Evolutionary conservation across 225 moss, liverwort and hornwort genomes (phyloP).

Genomic region (Thuidium tamariscinum): DNA sequence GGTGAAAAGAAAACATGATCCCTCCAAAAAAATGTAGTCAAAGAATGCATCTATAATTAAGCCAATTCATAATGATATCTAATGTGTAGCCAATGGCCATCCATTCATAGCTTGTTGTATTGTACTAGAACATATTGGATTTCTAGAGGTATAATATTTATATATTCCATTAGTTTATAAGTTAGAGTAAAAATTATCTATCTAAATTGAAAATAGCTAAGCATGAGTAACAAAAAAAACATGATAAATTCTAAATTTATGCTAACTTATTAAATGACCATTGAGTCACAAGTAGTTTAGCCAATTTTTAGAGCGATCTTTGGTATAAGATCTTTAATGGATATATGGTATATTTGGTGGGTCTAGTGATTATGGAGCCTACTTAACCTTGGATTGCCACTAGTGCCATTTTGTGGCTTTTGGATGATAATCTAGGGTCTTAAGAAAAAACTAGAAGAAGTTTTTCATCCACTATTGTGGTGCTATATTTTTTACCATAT

Average conservation of each 20-base stretch:
- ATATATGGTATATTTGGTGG: too few relatives aligned
- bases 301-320: not conserved
- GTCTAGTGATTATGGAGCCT: too few relatives aligned
- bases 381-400: too few relatives aligned
- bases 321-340: too few relatives aligned
- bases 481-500: too few relatives aligned
- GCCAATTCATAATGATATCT: not conserved
- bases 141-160: not conserved
- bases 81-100: too few relatives aligned
- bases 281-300: rapidly evolving
- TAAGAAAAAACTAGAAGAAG: too few relatives aligned
- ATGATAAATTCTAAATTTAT: not conserved
- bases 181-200: not conserved
- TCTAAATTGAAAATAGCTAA: not conserved
- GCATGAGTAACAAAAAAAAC: rapidly evolving
- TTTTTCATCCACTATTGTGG: too few relatives aligned
- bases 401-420: too few relatives aligned
- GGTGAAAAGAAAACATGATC: not conserved
- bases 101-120: too few relatives aligned
- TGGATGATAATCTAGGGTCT: too few relatives aligned
- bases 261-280: too few relatives aligned
- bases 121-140: not conserved
- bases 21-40: not conserved
- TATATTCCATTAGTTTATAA: not conserved
- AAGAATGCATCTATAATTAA: not conserved